Conservation (phyloP, 768 basidiomycete species). For the Leucocoprinus birnbaumii region DNA sequence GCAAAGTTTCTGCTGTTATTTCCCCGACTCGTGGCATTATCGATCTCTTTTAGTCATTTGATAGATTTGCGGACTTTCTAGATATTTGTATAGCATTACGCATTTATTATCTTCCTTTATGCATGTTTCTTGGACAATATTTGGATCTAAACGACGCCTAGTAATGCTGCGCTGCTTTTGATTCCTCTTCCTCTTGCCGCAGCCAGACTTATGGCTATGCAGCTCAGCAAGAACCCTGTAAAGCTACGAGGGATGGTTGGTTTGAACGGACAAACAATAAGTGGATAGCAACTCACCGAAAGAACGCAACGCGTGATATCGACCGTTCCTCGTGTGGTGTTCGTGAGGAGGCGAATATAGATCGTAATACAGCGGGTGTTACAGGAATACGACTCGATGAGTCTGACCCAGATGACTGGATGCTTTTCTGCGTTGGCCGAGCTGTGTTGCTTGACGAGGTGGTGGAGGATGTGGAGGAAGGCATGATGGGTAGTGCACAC, state of each 20-base stretch:
- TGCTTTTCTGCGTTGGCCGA: constrained; percentile 30
- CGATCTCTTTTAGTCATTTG: constrained; percentile 40
- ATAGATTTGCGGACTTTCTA: constrained; percentile 1
- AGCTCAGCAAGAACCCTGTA: constrained; percentile 79
- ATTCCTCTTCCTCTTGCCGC: constrained; percentile 72
- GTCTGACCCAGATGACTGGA: constrained; percentile 30
- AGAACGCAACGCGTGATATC: constrained; percentile 83
- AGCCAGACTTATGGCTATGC: constrained; percentile 72
- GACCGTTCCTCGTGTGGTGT: constrained; percentile 80
- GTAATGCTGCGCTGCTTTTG: constrained; percentile 59
- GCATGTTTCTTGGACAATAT: constrained; percentile 21
- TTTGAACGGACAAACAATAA: background rate
- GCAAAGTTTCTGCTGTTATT: constrained; percentile 55
- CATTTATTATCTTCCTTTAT: constrained; percentile 9
- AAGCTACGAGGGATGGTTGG: constrained; percentile 47
- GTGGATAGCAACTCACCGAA: constrained; percentile 65
- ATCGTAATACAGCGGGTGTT: constrained; percentile 76
- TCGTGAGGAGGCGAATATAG: constrained; percentile 85
- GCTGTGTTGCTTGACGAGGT: constrained; percentile 47
- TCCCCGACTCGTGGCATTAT: constrained; percentile 48
- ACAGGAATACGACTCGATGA: constrained; percentile 70
- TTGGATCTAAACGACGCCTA: constrained; percentile 49
- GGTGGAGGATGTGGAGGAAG: constrained; percentile 40
- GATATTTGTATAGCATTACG: constrained; percentile 15
- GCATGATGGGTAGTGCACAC: constrained; percentile 29